A percentile compares a stretch with the other conserved stretches of the same genome.
Conservation (phyloP, 345 rosid species). For the Lepidium didymum region DNA sequence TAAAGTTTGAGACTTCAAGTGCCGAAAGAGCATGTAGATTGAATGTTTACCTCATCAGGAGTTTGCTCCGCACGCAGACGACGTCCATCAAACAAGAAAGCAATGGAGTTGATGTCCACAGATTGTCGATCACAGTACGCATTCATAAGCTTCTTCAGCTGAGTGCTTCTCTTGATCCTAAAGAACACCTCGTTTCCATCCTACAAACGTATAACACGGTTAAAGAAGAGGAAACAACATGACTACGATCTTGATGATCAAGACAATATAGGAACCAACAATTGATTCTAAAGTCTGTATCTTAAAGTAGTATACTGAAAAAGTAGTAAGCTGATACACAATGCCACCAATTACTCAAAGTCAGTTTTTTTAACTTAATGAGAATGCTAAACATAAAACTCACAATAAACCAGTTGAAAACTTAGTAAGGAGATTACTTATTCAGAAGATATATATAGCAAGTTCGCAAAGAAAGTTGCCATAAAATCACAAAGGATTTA, state of each 20-base stretch:
- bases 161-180: slow-evolving; percentile 81
- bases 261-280: neutral
- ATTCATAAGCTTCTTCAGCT: slow-evolving; percentile 67
- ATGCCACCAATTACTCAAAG: neutral
- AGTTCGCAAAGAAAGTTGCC: neutral
- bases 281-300: neutral
- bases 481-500: neutral
- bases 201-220: slow-evolving; percentile 26
- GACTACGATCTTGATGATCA: slow-evolving; percentile 37
- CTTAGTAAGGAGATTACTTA: neutral
- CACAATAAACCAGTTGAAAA: neutral
- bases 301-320: neutral
- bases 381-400: neutral
- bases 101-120: slow-evolving; percentile 64
- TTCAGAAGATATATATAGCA: neutral
- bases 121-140: slow-evolving; percentile 87
- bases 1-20: neutral
- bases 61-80: slow-evolving; percentile 82
- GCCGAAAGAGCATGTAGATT: neutral
- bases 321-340: neutral
- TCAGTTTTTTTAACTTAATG: neutral
- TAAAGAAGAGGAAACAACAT: neutral
- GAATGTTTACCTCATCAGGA: slow-evolving; percentile 64
- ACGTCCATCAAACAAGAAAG: slow-evolving; percentile 86
- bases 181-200: slow-evolving; percentile 86